phyloP scores from a whole-genome alignment of 768 basidiomycete genomes.

The Auricularia sp. region DNA sequence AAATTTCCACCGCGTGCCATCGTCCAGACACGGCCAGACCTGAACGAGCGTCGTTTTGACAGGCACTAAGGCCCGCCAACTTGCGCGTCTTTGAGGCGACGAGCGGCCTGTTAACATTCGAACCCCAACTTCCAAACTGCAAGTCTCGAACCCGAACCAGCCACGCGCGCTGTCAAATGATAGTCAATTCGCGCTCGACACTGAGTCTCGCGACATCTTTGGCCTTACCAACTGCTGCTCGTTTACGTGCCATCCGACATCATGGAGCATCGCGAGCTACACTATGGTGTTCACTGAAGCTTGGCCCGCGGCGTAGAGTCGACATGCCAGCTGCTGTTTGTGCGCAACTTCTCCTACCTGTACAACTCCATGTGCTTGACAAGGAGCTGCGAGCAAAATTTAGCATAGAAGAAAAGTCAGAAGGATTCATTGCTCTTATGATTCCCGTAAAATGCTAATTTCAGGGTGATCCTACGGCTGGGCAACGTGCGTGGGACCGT shows the following conservation, averaged over 20 bases:
- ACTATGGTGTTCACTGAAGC: too few relatives aligned
- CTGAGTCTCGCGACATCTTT: constrained; percentile 26
- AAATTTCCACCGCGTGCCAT: constrained; percentile 37
- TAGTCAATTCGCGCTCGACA: constrained; percentile 29
- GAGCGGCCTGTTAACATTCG: constrained; percentile 56
- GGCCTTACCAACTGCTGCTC: constrained; percentile 52
- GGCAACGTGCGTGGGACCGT: too few relatives aligned
- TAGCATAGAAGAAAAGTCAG: too few relatives aligned
- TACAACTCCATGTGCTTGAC: too few relatives aligned
- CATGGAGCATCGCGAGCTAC: too few relatives aligned
- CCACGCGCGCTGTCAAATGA: constrained; percentile 39
- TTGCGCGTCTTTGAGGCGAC: constrained; percentile 55
- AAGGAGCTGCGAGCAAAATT: too few relatives aligned
- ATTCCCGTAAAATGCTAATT: too few relatives aligned
- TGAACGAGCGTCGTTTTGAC: constrained; percentile 45
- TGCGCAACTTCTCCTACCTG: too few relatives aligned
- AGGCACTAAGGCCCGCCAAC: constrained; percentile 49
- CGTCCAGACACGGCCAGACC: constrained; percentile 15
- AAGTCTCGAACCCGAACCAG: constrained; percentile 5
- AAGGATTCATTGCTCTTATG: too few relatives aligned
- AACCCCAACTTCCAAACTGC: constrained; percentile 43
- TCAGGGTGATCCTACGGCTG: too few relatives aligned
- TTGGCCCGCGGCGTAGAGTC: too few relatives aligned
- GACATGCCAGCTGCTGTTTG: too few relatives aligned
- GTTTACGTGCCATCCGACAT: constrained; percentile 23